phyloP scores from a whole-genome alignment of 495 filamentous ascomycete genomes.

The Aspergillus steynii region DNA sequence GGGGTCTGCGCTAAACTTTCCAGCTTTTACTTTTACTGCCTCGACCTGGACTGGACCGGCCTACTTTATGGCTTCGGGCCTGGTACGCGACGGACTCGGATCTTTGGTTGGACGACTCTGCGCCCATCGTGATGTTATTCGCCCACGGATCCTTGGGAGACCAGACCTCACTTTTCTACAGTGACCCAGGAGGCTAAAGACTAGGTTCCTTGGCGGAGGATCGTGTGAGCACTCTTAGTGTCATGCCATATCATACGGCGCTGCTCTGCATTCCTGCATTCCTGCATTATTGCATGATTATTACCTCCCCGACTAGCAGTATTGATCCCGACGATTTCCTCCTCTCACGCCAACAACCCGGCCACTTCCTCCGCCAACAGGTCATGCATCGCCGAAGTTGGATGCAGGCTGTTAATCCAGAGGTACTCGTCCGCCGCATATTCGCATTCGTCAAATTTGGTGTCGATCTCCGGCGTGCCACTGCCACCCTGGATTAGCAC shows the following conservation, averaged over 20 bases:
- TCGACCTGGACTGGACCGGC: neutral
- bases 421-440: constrained; percentile 9
- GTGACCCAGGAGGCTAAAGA: neutral
- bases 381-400: constrained; percentile 5
- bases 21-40: neutral
- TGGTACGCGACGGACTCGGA: neutral
- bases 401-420: constrained; percentile 5
- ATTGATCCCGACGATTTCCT: too few relatives aligned
- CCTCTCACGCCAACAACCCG: neutral
- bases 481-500: neutral
- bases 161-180: neutral
- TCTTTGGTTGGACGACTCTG: neutral
- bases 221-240: constrained; percentile 8
- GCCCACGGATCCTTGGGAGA: neutral
- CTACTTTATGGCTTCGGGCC: neutral
- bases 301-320: too few relatives aligned
- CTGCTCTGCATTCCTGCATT: neutral
- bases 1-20: neutral
- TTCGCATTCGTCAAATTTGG: neutral
- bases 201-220: constrained; percentile 11
- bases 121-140: neutral
- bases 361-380: constrained; percentile 4
- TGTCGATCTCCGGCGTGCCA: constrained; percentile 1
- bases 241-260: constrained; percentile 10
- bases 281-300: neutral